Percentiles rank a stretch among this genome's conserved stretches.
These are phyloP conservation scores for Potentilla sterilis DNA, from an alignment of 306 rosid species.

Conservation along the genomic window DNA sequence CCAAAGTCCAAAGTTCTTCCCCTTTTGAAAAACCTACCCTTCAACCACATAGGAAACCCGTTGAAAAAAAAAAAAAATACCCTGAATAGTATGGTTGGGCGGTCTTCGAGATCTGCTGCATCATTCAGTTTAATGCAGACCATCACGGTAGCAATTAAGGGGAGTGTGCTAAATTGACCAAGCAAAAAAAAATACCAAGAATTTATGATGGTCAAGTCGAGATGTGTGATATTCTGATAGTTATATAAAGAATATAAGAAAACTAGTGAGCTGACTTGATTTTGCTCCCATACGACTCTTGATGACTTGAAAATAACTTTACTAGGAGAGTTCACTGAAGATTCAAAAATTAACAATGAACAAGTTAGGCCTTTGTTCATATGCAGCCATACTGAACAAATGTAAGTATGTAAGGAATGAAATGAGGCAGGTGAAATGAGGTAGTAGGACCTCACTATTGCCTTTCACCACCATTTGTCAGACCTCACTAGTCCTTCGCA, in stretches of 20 bases:
- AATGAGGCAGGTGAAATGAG: background rate
- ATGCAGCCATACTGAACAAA: background rate
- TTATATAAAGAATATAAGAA: background rate
- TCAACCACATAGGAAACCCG: background rate
- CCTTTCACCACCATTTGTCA: background rate
- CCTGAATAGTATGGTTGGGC: background rate
- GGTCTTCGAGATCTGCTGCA: background rate
- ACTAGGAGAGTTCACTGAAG: background rate
- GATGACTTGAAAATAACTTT: background rate
- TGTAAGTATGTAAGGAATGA: background rate
- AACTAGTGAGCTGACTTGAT: background rate
- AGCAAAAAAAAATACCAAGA: background rate
- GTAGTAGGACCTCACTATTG: background rate
- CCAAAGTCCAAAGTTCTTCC: background rate
- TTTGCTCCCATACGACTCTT: background rate
- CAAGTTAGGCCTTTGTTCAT: background rate
- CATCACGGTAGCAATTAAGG: background rate
- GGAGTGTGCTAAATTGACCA: background rate
- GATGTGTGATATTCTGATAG: background rate
- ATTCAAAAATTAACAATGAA: background rate
- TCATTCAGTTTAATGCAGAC: background rate
- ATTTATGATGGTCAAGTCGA: background rate
- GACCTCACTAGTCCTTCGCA: conserved; percentile 1
- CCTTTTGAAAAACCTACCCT: background rate
- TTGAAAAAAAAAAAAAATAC: background rate